Evolutionary conservation across 108 stramenopile species (phyloP).

Genomic region (Asterionellopsis glacialis): DNA sequence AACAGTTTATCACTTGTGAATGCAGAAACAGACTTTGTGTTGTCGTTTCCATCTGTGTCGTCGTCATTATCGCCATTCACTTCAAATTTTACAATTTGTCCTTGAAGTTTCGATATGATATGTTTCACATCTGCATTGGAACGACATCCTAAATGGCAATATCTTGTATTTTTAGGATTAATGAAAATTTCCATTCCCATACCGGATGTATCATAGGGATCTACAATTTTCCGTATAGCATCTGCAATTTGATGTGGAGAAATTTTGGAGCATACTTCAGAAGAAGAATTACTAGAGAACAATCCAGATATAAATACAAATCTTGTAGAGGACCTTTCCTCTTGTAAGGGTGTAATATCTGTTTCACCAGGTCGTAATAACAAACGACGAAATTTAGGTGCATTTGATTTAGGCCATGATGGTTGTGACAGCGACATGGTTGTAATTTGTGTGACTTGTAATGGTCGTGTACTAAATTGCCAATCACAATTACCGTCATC

Average conservation of each 20-base stretch:
- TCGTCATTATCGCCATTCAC: constrained; percentile 17
- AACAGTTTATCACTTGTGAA: constrained; percentile 53
- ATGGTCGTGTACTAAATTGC: constrained; percentile 27
- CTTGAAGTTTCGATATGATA: constrained; percentile 51
- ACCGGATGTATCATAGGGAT: constrained; percentile 38
- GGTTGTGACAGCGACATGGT: constrained; percentile 21
- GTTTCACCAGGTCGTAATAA: constrained; percentile 18
- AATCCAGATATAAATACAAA: constrained; percentile 69
- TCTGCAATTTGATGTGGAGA: constrained; percentile 12
- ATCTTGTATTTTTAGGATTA: not conserved
- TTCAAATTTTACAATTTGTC: constrained; percentile 18
- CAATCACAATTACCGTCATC: not conserved
- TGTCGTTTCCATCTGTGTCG: too few relatives aligned
- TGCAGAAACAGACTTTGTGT: constrained; percentile 8
- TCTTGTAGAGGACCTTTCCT: constrained; percentile 41
- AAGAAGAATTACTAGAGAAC: not conserved
- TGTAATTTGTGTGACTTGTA: constrained; percentile 53
- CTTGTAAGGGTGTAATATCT: constrained; percentile 19
- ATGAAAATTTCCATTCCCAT: constrained; percentile 45
- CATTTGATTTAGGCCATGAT: constrained; percentile 63
- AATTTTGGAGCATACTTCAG: not conserved
- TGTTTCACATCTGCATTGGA: constrained; percentile 41
- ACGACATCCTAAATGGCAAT: constrained; percentile 51
- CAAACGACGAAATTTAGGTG: constrained; percentile 78
- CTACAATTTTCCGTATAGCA: constrained; percentile 31